Percentiles rank a stretch among this genome's conserved stretches.
Conservation (phyloP, 2,329 filamentous ascomycete genomes). For the Colletotrichum truncatum region DNA sequence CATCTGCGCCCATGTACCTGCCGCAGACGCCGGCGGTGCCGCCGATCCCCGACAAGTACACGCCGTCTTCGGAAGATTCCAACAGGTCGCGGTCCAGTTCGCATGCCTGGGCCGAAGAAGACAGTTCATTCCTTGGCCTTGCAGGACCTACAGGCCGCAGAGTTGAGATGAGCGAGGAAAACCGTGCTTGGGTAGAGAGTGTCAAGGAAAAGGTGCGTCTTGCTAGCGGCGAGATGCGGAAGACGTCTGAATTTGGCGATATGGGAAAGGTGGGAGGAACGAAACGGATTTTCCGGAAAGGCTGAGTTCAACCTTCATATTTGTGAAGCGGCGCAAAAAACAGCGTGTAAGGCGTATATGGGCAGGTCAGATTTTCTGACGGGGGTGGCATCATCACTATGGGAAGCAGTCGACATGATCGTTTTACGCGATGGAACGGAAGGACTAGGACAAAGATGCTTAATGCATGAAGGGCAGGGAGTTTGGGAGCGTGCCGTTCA, state of each 20-base stretch:
- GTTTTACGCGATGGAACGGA: neutral
- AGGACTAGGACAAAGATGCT: neutral
- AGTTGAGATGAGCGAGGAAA: slow-evolving; percentile 75
- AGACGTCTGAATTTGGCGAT: slow-evolving; percentile 66
- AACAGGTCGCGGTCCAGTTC: slow-evolving; percentile 61
- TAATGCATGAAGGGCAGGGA: slow-evolving; percentile 3
- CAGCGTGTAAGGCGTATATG: neutral
- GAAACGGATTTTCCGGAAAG: slow-evolving; percentile 73
- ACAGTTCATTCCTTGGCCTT: slow-evolving; percentile 69
- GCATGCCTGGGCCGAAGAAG: slow-evolving; percentile 66
- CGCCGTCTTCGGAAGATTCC: slow-evolving; percentile 55
- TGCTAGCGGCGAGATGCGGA: slow-evolving; percentile 67
- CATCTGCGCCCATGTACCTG: slow-evolving; percentile 35
- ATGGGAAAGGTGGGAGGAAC: slow-evolving; percentile 78
- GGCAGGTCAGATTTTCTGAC: neutral
- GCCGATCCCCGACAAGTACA: slow-evolving; percentile 44
- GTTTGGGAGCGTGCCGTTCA: slow-evolving; percentile 16
- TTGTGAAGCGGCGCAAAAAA: neutral
- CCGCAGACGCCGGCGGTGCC: slow-evolving; percentile 54
- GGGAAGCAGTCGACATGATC: neutral
- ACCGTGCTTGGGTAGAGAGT: slow-evolving; percentile 82
- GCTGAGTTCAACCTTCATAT: neutral
- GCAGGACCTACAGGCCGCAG: slow-evolving; percentile 75
- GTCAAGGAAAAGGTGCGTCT: slow-evolving; percentile 83
- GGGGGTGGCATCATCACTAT: neutral